phyloP scores from a whole-genome alignment of 106 monocot species.

The Acorus gramineus region DNA sequence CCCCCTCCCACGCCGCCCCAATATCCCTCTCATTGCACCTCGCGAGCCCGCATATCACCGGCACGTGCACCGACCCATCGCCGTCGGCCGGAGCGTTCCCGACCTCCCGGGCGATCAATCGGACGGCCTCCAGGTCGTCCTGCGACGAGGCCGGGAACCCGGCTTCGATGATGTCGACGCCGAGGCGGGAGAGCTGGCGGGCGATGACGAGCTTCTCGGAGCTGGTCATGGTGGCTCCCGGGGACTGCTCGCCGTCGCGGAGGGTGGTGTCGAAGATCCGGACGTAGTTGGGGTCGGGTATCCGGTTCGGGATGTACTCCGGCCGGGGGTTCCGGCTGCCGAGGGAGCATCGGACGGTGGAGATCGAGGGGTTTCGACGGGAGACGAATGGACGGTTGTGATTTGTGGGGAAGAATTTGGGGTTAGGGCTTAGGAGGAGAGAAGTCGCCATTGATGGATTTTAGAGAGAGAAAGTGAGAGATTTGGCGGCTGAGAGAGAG shows the following conservation, averaged over 20 bases:
- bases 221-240: constrained; percentile 94
- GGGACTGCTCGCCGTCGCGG: constrained; percentile 98
- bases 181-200: constrained; percentile 55
- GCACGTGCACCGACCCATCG: constrained; percentile 37
- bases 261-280: constrained; percentile 94
- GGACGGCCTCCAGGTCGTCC: constrained; percentile 84
- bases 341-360: constrained; percentile 16
- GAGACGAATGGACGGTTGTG: neutral
- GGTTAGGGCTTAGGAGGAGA: constrained; percentile 14
- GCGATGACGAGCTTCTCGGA: constrained; percentile 79
- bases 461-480: no score
- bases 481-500: no score
- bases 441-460: neutral
- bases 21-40: constrained; percentile 81
- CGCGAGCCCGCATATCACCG: constrained; percentile 82
- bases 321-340: constrained; percentile 23
- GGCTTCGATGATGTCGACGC: constrained; percentile 96
- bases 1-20: constrained; percentile 82
- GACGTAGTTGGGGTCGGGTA: constrained; percentile 67
- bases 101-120: constrained; percentile 66
- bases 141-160: constrained; percentile 89
- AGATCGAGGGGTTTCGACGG: neutral
- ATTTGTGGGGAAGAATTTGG: neutral
- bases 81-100: constrained; percentile 46
- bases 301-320: constrained; percentile 57